phyloP scores from a whole-genome alignment of 1,284 basidiomycete genomes.

The Rhizoctonia solani region DNA sequence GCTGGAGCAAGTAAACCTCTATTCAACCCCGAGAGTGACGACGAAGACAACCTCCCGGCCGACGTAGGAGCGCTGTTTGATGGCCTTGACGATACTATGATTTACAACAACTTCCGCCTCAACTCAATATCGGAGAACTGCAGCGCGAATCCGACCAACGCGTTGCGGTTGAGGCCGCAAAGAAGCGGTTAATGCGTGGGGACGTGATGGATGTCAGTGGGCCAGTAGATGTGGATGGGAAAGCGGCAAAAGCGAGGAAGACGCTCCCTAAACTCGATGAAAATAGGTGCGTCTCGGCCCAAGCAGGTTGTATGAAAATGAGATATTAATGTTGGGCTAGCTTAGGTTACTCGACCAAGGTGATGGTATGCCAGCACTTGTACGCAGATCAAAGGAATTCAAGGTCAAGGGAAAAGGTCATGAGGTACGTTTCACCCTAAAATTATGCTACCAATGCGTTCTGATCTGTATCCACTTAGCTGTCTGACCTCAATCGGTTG shows the following conservation, averaged over 20 bases:
- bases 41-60: conserved; percentile 36
- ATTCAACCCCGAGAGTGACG: conserved; percentile 37
- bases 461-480: conserved; percentile 51
- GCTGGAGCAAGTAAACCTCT: conserved; percentile 28
- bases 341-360: conserved; percentile 63
- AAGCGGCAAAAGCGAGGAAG: conserved; percentile 54
- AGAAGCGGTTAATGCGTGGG: conserved; percentile 45
- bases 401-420: conserved; percentile 84
- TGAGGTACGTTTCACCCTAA: conserved; percentile 64
- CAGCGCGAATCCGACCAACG: conserved; percentile 56
- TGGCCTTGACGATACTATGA: conserved; percentile 47
- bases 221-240: conserved; percentile 43
- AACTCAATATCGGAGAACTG: conserved; percentile 57
- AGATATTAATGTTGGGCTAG: not conserved
- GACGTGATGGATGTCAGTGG: conserved; percentile 40
- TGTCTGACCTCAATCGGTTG: conserved; percentile 73
- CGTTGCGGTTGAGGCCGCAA: conserved; percentile 15
- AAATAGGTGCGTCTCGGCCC: conserved; percentile 49
- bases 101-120: conserved; percentile 49
- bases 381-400: conserved; percentile 73
- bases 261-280: conserved; percentile 70
- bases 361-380: conserved; percentile 76
- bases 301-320: not conserved
- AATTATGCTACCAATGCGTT: not conserved
- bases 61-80: conserved; percentile 65